A percentile compares a stretch with the other conserved stretches of the same genome.
Evolutionary conservation across 768 basidiomycete species (phyloP).

Genomic region (Agaricus blazei): DNA sequence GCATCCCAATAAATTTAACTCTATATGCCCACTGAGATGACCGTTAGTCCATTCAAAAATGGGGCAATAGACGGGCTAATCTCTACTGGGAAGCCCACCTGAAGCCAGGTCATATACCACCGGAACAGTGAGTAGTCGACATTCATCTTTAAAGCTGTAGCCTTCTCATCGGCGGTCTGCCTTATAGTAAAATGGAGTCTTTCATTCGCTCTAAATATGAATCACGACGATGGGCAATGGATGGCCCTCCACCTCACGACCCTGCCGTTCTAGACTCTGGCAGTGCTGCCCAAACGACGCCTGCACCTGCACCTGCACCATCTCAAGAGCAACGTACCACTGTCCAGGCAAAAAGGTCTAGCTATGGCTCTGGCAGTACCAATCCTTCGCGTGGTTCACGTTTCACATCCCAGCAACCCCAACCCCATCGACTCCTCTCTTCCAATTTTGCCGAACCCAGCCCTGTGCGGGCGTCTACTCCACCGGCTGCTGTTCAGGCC

Average conservation of each 20-base stretch:
- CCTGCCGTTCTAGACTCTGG: slow-evolving; percentile 69
- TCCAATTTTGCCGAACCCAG: slow-evolving; percentile 22
- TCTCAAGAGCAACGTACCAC: slow-evolving; percentile 19
- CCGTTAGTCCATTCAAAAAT: slow-evolving; percentile 74
- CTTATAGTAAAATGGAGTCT: slow-evolving; percentile 2
- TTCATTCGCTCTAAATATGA: slow-evolving; percentile 67
- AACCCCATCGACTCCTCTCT: slow-evolving; percentile 54
- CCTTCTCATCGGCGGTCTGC: background rate
- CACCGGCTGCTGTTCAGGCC: slow-evolving; percentile 22
- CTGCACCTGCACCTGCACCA: slow-evolving; percentile 20
- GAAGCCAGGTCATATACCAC: slow-evolving; percentile 85
- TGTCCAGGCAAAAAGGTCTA: slow-evolving; percentile 20
- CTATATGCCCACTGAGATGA: background rate
- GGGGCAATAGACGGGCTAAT: slow-evolving; percentile 93
- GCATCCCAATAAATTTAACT: slow-evolving; percentile 11
- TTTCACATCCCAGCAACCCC: slow-evolving; percentile 38
- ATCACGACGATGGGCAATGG: slow-evolving; percentile 85
- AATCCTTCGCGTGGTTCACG: slow-evolving; percentile 23
- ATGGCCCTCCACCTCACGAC: slow-evolving; percentile 80
- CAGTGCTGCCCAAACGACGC: slow-evolving; percentile 13
- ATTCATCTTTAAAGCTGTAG: background rate
- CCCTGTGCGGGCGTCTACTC: slow-evolving; percentile 20
- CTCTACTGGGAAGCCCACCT: slow-evolving; percentile 97
- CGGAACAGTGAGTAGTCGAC: slow-evolving; percentile 75
- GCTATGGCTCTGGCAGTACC: slow-evolving; percentile 24